phyloP scores from a whole-genome alignment of 768 basidiomycete species.

The Suillus placidus region DNA sequence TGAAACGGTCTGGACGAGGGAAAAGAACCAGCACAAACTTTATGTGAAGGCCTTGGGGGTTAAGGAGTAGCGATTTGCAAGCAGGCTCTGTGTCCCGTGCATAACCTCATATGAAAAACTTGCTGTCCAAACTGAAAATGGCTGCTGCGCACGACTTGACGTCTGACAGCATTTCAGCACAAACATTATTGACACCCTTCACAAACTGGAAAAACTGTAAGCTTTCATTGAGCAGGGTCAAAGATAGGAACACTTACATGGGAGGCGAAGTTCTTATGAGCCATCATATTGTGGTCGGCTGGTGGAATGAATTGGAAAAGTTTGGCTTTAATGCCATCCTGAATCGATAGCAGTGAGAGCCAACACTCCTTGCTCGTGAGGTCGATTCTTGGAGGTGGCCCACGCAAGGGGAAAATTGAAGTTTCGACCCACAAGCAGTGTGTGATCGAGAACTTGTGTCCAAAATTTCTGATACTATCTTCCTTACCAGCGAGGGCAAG shows the following conservation, averaged over 20 bases:
- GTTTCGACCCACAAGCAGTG: conserved; percentile 3
- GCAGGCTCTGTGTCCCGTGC: too few species aligned
- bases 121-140: neutral
- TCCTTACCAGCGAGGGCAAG: neutral
- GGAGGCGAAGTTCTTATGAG: neutral
- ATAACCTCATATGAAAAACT: neutral
- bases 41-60: too few species aligned
- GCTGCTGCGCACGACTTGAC: neutral
- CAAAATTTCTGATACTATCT: neutral
- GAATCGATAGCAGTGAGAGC: neutral
- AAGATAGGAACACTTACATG: neutral
- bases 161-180: neutral
- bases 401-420: neutral
- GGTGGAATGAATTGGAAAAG: conserved; percentile 1
- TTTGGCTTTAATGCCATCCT: conserved; percentile 5
- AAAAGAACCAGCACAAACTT: too few species aligned
- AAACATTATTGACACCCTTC: neutral
- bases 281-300: neutral
- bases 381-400: neutral
- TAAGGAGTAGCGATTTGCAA: too few species aligned
- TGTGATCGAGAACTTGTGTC: neutral
- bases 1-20: too few species aligned
- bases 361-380: neutral
- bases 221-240: neutral
- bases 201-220: neutral